A percentile compares a stretch with the other conserved stretches of the same genome.
phyloP scores from a whole-genome alignment of 306 rosid genomes.

The Dalbergia cochinchinensis region DNA sequence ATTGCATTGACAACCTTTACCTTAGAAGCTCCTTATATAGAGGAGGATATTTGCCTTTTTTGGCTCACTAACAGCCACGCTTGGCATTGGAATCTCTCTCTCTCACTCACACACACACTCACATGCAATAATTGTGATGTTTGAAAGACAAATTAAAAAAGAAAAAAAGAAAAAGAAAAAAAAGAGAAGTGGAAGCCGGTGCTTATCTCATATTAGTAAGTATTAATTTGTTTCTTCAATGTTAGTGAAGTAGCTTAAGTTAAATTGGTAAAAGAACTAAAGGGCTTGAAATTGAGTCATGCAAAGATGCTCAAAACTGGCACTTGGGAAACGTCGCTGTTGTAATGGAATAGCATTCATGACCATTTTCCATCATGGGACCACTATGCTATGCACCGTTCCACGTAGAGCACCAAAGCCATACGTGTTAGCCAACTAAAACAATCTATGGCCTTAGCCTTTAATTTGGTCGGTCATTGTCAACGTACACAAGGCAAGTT shows the following conservation, averaged over 20 bases:
- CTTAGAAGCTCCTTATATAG: slow-evolving; percentile 63
- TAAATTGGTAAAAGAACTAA: neutral
- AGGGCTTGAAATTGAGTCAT: neutral
- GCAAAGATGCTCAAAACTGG: slow-evolving; percentile 14
- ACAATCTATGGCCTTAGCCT: neutral
- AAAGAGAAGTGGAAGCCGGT: neutral
- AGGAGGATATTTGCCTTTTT: slow-evolving; percentile 31
- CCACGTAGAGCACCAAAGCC: neutral
- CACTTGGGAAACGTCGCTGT: slow-evolving; percentile 24
- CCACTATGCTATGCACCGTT: neutral
- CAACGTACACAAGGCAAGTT: neutral
- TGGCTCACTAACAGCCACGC: neutral
- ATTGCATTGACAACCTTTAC: slow-evolving; percentile 38
- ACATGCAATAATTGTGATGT: slow-evolving; percentile 29
- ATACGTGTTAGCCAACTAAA: slow-evolving; percentile 30
- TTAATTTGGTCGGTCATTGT: neutral
- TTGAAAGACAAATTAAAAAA: slow-evolving; percentile 1
- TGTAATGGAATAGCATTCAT: slow-evolving; percentile 50
- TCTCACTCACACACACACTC: neutral
- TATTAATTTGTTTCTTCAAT: neutral
- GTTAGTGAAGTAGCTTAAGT: neutral
- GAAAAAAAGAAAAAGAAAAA: neutral
- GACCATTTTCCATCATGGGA: slow-evolving; percentile 39
- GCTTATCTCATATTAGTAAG: neutral
- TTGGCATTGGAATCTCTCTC: slow-evolving; percentile 17